phyloP scores from a whole-genome alignment of 2,329 filamentous ascomycete genomes.

The Aureobasidium musti region DNA sequence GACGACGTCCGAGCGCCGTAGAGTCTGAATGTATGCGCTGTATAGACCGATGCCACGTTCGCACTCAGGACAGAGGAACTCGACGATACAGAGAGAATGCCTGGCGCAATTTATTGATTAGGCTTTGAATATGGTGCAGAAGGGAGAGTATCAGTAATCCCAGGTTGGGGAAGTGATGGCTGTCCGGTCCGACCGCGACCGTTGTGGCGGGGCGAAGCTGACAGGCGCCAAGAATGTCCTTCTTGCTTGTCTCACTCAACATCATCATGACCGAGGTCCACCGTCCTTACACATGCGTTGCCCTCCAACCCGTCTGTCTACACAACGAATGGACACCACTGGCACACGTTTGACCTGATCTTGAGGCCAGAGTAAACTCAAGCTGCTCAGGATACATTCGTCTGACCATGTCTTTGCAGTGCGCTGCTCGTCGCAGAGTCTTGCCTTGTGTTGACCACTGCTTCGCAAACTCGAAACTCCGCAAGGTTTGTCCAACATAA shows the following conservation, averaged over 20 bases:
- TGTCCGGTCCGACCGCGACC: constrained; percentile 5
- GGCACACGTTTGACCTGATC: not conserved
- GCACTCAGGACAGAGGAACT: not conserved
- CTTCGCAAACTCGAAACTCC: not conserved
- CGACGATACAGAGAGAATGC: not conserved
- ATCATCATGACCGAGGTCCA: constrained; percentile 7
- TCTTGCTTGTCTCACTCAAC: constrained; percentile 2
- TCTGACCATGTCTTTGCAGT: not conserved
- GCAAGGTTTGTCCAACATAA: not conserved
- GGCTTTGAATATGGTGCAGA: not conserved
- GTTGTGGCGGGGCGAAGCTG: constrained; percentile 12
- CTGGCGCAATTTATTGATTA: constrained; percentile 11
- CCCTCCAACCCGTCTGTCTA: not conserved
- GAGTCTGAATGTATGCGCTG: not conserved
- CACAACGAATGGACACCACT: not conserved
- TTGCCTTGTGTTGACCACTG: not conserved
- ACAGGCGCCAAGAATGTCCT: constrained; percentile 8
- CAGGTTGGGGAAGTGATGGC: constrained; percentile 12
- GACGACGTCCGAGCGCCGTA: not conserved
- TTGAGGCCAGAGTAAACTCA: not conserved
- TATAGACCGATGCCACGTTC: not conserved
- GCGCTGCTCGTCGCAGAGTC: not conserved
- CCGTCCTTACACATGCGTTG: not conserved
- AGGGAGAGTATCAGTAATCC: constrained; percentile 20
- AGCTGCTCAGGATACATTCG: not conserved